These are phyloP conservation scores for Phytophthora sp. DNA, from an alignment of 352 stramenopile genomes.

Conservation along the genomic window DNA sequence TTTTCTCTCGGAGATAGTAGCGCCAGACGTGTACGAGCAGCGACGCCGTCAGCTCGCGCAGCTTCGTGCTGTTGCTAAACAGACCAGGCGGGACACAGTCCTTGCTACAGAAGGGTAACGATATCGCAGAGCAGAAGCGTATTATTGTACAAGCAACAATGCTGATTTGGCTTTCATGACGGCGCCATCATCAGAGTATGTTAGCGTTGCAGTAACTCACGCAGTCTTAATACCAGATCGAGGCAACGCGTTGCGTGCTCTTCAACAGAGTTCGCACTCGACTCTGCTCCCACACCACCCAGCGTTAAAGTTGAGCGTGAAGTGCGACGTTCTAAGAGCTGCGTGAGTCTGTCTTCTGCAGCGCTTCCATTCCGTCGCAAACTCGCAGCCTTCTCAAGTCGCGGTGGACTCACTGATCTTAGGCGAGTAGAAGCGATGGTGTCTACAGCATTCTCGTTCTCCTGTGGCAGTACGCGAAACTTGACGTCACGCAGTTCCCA, in stretches of 20 bases:
- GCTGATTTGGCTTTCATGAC: too few species aligned
- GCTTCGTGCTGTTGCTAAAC: conserved; percentile 38
- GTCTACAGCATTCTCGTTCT: not conserved
- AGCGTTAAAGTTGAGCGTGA: conserved; percentile 12
- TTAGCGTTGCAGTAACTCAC: conserved; percentile 22
- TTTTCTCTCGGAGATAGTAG: conserved; percentile 58
- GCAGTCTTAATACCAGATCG: conserved; percentile 28
- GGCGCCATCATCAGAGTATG: too few species aligned
- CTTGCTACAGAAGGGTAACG: not conserved
- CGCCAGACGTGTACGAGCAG: conserved; percentile 41
- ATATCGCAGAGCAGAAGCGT: not conserved
- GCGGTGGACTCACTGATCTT: not conserved
- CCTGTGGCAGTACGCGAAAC: conserved; percentile 30
- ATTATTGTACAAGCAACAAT: too few species aligned
- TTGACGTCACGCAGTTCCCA: conserved; percentile 66
- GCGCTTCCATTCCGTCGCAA: not conserved
- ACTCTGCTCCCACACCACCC: not conserved
- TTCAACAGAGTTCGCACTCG: conserved; percentile 11
- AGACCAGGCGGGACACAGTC: conserved; percentile 19
- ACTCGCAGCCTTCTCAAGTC: conserved; percentile 4
- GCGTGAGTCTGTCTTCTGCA: conserved; percentile 13
- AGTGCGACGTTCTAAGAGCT: conserved; percentile 15
- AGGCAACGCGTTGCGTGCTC: conserved; percentile 26
- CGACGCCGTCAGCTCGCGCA: conserved; percentile 56
- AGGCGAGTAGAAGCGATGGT: not conserved